These are phyloP conservation scores for Nicotiana noctiflora DNA, from an alignment of 257 asterid species.

Conservation along the genomic window DNA sequence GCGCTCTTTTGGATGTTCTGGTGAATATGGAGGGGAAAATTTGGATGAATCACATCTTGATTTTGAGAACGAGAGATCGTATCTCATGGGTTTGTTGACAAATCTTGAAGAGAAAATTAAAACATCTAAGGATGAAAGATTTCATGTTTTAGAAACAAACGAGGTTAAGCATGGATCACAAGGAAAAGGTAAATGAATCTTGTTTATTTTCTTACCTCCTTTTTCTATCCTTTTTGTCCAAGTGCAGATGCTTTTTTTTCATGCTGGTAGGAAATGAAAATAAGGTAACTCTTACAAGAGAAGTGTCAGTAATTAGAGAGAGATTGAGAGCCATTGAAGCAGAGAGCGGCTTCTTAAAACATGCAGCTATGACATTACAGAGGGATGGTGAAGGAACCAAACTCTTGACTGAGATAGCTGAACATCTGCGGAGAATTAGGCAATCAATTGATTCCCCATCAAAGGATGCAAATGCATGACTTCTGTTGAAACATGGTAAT, in stretches of 20 bases:
- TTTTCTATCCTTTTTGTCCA: neutral
- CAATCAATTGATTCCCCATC: neutral
- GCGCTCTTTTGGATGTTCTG: neutral
- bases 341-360: conserved; percentile 69
- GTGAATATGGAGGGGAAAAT: conserved; percentile 21
- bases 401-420: conserved; percentile 73
- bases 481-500: neutral
- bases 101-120: conserved; percentile 36
- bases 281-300: conserved; percentile 31
- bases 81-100: conserved; percentile 38
- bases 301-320: conserved; percentile 45
- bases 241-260: neutral
- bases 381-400: conserved; percentile 59
- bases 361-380: conserved; percentile 66
- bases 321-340: conserved; percentile 69
- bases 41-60: conserved; percentile 38
- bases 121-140: conserved; percentile 18
- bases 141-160: conserved; percentile 6
- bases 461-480: neutral
- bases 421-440: conserved; percentile 51
- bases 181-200: conserved; percentile 23
- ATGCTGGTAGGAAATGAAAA: conserved; percentile 18
- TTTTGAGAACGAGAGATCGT: conserved; percentile 47
- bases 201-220: neutral
- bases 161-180: conserved; percentile 8